Base-by-base conservation (phyloP, 176 grass and related monocot species). In the sorghum (Sorghum bicolor) region DNA sequence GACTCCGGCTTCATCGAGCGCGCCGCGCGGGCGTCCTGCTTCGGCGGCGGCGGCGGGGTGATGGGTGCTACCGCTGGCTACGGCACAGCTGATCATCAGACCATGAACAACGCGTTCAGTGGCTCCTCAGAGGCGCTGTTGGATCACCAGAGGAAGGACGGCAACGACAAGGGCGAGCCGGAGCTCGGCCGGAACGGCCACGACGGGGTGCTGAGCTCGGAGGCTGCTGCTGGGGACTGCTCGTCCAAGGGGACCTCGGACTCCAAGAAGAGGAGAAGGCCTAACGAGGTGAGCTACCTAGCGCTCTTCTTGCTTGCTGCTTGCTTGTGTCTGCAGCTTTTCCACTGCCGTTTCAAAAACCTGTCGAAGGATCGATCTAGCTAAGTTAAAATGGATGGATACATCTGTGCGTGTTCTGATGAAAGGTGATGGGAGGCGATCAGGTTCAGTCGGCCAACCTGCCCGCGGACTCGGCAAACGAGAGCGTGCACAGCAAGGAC, bases 1-100 rank as follows among this genome's bases (percentile, higher is more conserved):
- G 93, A 96, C 83, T 83, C 97, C 6, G 89, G 85, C 60, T 99
- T 99, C 86, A 99, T 94, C 79, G 88, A 92, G 78, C 86, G 88
- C 22, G 88, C 93, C 6, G 91, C 91, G 41, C 85, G 91, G 72
- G 92, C 92, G 32, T 92, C 97, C 1, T 92, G 93, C 86, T 99
- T 94, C 52, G 48, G 79, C 52, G 77, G 71, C 8, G 70, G 70
- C 43, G 57, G 78, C 2, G 83, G 69, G 12, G 72, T 80, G 66
- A 85, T 92, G 82, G 68, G 30, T 26, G 24, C 32, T 10, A 73
- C 37, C 60, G 57, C 75, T 20, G 64, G 79, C 32, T 95, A 44
- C 34, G 67, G 83, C 1, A 60, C 72, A 26, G 66, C 71, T 55
- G 90, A 89, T 81, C 85, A 52, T 30, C 62, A 64, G 24, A 0